Evolutionary conservation across 2,329 filamentous ascomycete genomes (phyloP), one percentile per base, ranked within the genome.

Genomic region (Alternaria angustiovoidea): DNA sequence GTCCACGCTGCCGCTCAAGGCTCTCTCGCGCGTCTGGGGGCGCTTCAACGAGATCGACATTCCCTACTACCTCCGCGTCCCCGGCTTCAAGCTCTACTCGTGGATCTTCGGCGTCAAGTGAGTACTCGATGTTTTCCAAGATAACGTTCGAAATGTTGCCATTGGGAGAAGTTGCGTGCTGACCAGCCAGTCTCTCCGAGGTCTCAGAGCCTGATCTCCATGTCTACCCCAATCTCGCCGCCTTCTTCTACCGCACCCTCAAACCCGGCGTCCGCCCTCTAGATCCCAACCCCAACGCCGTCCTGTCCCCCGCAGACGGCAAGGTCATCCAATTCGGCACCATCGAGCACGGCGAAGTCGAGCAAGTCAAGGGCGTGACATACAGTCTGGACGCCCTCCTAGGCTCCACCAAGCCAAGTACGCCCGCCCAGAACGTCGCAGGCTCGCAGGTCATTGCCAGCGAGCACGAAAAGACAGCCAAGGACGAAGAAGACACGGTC

Each of bases 321-420:
- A 91, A 91, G 65, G 86, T 99, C 46, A 86, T 99, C 26, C 94
- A 98, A 72, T 97, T 93, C 70, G 95, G 95, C 11, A 89, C 89
- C 69, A 97, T 99, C 58, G 91, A 96, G 72, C 89, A 94, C 71
- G 94, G 94, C 48, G 93, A 97, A 74, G 96, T 99, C 43, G 95
- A 99, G 78, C 95, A 99, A 81, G 94, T 99, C 65, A 99, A 99
- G 81, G 95, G 95, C 61, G 95, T 99, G 85, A 99, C 95, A 1
- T 99, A 99, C 80, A 96, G 90, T 67, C 87, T 99, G 55, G 95
- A 99, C 76, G 94, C 95, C 7, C 86, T 99, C 2, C 86, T 99
- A 2, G 95, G 95, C 52, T 79, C 79, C 49, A 67, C 66, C 34
- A 69, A 70, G 20, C 77, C 67, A 59, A 78, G 76, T 2, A 71